Evolutionary conservation across 208 protist genomes (phyloP), one percentile per base, ranked within the genome.

Genomic region (Leptomonas seymouri): DNA sequence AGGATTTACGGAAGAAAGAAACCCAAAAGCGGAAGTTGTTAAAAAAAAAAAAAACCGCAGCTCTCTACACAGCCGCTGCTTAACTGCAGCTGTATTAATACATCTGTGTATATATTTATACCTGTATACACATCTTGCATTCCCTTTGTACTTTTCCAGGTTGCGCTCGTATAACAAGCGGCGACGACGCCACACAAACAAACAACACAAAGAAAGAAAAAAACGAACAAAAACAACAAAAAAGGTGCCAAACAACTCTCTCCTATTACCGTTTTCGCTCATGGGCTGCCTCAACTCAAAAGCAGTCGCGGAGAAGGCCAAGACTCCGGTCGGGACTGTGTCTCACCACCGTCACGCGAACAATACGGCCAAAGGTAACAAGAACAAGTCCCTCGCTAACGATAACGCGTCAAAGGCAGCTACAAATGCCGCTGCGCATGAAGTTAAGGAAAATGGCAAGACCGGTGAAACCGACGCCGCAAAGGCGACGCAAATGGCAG

Each of bases 251-350:
- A 39, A 39, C 31, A 56, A 27, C 63, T 67, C 49, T 41, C 57
- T 60, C 55, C n/a, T 31, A 58, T 30, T n/a, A 30, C 20, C 44
- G 30, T 31, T 65, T 27, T n/a, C 45, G 2, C 64, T 67, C 74
- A 87, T 90, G 81, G 81, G 81, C 41, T 90, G 80, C 59, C 73
- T 85, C 36, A 87, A 85, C 64, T 85, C 78, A 46, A 87, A 87
- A 46, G 59, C 82, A 8, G 64, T 65, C 20, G 61, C 71, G 7
- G 71, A 81, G 54, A 87, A 78, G 67, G 16, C 57, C 30, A 72
- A 73, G 63, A 68, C 51, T 9, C 3, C 51, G 9, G 53, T 28
- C 23, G 54, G 55, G 5, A 57, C 15, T 12, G 50, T 31, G 3
- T 64, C 57, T 16, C 64, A 60, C 14, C 48, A 50, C 55, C 65